phyloP scores from a whole-genome alignment of 2,329 filamentous ascomycete genomes.

The Aspergillus novoparasiticus region DNA sequence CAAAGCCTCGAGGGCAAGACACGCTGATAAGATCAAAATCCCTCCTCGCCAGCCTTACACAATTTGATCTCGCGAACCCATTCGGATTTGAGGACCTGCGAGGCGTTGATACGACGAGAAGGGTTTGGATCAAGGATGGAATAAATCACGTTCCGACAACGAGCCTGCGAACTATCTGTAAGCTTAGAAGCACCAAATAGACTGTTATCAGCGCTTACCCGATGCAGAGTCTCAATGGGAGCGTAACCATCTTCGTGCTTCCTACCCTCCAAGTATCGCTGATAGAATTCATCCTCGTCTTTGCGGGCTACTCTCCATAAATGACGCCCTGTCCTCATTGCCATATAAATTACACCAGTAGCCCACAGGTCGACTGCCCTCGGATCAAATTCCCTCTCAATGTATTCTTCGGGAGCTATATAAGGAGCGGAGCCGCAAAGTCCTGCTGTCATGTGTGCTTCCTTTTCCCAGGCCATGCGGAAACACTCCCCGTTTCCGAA shows the following conservation, averaged over 20 bases:
- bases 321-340: constrained; percentile 94
- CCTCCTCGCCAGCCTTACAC: constrained; percentile 95
- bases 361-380: constrained; percentile 98
- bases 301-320: constrained; percentile 96
- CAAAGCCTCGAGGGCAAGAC: constrained; percentile 8
- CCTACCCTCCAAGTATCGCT: constrained; percentile 87
- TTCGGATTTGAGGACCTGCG: constrained; percentile 95
- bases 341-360: constrained; percentile 99
- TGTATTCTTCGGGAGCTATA: constrained; percentile 95
- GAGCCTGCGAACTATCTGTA: constrained; percentile 62
- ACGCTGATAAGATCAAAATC: constrained; percentile 59
- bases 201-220: constrained; percentile 63
- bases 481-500: constrained; percentile 99
- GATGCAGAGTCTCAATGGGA: constrained; percentile 91
- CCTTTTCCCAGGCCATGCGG: constrained; percentile 98
- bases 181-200: constrained; percentile 15
- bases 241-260: constrained; percentile 94
- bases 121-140: constrained; percentile 97
- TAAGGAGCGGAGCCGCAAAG: constrained; percentile 96
- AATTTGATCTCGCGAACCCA: constrained; percentile 98
- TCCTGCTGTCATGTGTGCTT: constrained; percentile 96
- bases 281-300: constrained; percentile 96
- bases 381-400: constrained; percentile 93
- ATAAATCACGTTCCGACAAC: constrained; percentile 98
- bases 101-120: constrained; percentile 86